Conservation (phyloP, 352 stramenopile genomes). For the Achlya hypogyna region DNA sequence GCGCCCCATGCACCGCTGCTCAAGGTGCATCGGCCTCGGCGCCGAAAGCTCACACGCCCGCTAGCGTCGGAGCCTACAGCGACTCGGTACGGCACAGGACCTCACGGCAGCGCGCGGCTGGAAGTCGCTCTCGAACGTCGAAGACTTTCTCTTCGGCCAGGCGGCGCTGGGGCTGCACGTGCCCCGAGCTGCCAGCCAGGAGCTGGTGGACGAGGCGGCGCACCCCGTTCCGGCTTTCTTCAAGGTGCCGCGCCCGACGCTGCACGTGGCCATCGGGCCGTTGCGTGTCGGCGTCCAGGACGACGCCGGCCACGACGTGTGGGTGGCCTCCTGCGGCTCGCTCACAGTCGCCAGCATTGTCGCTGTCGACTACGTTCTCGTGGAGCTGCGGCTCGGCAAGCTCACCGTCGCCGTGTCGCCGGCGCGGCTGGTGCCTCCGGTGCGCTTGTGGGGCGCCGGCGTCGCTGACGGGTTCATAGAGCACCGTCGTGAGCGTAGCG, state of each 20-base stretch:
- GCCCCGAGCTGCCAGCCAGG: not conserved
- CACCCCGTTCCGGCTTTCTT: not conserved
- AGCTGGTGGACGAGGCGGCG: not conserved
- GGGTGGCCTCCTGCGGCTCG: slow-evolving; percentile 10
- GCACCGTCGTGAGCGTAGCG: slow-evolving; percentile 22
- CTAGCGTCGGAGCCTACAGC: slow-evolving; percentile 1
- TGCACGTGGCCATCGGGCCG: not conserved
- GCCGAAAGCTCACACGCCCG: not conserved
- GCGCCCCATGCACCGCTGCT: not conserved
- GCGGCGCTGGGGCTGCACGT: not conserved
- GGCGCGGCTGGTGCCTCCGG: slow-evolving; percentile 35
- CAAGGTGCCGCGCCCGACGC: not conserved
- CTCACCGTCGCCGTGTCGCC: not conserved
- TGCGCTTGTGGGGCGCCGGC: no score
- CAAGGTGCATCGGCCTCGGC: not conserved
- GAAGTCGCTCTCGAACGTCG: not conserved
- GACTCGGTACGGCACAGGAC: slow-evolving; percentile 2
- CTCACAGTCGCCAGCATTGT: not conserved
- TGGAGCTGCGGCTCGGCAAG: not conserved
- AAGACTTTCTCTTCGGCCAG: slow-evolving; percentile 7
- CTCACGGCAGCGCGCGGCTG: not conserved
- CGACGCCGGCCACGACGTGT: not conserved
- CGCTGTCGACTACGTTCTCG: not conserved
- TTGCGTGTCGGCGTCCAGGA: slow-evolving; percentile 16
- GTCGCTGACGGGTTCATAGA: no score